Base-by-base conservation (phyloP, 208 protist genomes). In the Kentomonas sorsogonicus region DNA sequence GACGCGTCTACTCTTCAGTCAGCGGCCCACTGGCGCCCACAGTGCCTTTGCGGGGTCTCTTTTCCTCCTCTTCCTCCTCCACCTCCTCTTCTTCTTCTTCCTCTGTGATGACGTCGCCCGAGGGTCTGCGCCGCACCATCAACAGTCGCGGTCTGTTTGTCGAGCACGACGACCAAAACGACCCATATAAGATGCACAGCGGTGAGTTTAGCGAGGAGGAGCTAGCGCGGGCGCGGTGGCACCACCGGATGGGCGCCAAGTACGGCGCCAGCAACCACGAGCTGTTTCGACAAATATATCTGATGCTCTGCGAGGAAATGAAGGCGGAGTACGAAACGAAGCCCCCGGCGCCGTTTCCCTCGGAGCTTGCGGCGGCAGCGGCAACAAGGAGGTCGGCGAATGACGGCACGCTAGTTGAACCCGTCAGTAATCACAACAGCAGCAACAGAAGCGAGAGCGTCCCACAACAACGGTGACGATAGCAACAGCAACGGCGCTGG, bases 251-350 rank as follows among this genome's bases (percentile, higher is more conserved):
- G n/a, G 54, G 62, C 40, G 63, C 30, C 34, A 77, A 77, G 58
- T 91, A 94, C 70, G 83, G 83, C 39, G 30, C 66, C 13, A 80
- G 86, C 36, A 79, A 69, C 55, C 83, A 86, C 66, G 66, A 79
- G 30, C 73, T 94, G 13, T 91, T 89, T 53, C 72, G 86, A 3
- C 60, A 83, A 6, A 66, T 94, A 11, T 94, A 94, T 68, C 84
- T 86, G 53, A 79, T 89, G 53, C 48, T 94, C 25, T 79, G 80
- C 46, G 86, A 94, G 53, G 83, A 94, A 53, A 74, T 90, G 34
- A 77, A 80, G 1, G 65, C 73, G 9, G 83, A 94, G 64, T 73
- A 62, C 48, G 75, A 66, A 47, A 78, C 76, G 11, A 86, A 79
- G 46, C 83, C 86, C 11, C 86, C 86, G 2, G 69, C 83, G 2